A percentile compares a stretch with the other conserved stretches of the same genome.
phyloP scores from a whole-genome alignment of 495 filamentous ascomycete species.

The Cercophora sp. region DNA sequence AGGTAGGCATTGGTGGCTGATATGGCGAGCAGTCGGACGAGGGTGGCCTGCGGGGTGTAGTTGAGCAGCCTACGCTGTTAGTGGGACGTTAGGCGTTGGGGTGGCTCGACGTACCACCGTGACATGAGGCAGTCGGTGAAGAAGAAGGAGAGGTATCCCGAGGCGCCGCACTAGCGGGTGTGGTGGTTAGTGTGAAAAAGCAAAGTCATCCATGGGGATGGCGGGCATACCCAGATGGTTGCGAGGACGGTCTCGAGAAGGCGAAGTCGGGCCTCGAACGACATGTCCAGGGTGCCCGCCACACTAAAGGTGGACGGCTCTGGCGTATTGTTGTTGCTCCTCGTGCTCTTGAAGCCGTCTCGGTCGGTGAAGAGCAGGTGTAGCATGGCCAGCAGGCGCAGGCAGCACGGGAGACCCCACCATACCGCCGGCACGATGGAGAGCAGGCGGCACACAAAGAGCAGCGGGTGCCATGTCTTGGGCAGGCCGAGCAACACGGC shows the following conservation, averaged over 20 bases:
- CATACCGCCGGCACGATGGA: conserved; percentile 41
- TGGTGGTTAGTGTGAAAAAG: neutral
- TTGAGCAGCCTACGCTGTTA: conserved; percentile 63
- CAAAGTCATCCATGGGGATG: neutral
- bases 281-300: conserved; percentile 9
- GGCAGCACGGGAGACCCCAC: conserved; percentile 41
- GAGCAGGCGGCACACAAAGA: conserved; percentile 42
- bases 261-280: conserved; percentile 41
- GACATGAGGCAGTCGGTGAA: conserved; percentile 93
- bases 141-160: conserved; percentile 82
- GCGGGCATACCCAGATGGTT: conserved; percentile 70
- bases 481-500: conserved; percentile 47
- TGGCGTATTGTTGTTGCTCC: neutral
- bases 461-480: conserved; percentile 41
- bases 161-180: conserved; percentile 70
- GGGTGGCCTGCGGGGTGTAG: conserved; percentile 80
- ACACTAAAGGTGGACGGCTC: neutral
- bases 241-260: conserved; percentile 77
- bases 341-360: neutral
- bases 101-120: conserved; percentile 56
- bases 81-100: neutral
- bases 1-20: conserved; percentile 76
- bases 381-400: conserved; percentile 42
- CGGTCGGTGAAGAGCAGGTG: conserved; percentile 23
- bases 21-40: conserved; percentile 77